phyloP scores from a whole-genome alignment of 1,284 basidiomycete genomes.

The Puccinia triticina region DNA sequence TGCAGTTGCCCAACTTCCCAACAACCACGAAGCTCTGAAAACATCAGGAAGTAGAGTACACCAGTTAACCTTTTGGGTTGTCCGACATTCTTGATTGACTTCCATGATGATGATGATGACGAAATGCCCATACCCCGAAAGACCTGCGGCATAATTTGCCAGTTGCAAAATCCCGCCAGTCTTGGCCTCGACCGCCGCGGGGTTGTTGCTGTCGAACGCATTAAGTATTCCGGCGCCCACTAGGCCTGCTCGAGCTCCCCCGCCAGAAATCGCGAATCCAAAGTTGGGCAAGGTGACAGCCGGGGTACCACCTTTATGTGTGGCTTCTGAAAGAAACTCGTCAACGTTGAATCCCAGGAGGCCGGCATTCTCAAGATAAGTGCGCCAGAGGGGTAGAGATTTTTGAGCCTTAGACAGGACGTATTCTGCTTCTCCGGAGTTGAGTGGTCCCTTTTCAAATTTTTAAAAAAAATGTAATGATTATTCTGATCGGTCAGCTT shows the following conservation, averaged over 20 bases:
- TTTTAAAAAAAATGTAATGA: not conserved
- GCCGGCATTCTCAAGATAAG: slow-evolving; percentile 38
- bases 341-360: slow-evolving; percentile 43
- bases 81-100: not conserved
- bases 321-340: slow-evolving; percentile 37
- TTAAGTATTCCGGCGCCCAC: slow-evolving; percentile 48
- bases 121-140: slow-evolving; percentile 36
- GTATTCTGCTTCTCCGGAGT: slow-evolving; percentile 39
- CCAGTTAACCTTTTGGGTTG: not conserved
- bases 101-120: not conserved
- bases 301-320: not conserved
- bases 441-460: slow-evolving; percentile 38
- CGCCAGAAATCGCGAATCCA: slow-evolving; percentile 50
- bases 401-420: slow-evolving; percentile 33
- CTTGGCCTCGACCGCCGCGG: slow-evolving; percentile 32
- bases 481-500: not conserved
- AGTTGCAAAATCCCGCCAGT: slow-evolving; percentile 50
- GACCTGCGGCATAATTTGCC: slow-evolving; percentile 48
- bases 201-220: slow-evolving; percentile 47
- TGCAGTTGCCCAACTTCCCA: slow-evolving; percentile 50
- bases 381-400: slow-evolving; percentile 50
- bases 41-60: not conserved
- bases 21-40: slow-evolving; percentile 46
- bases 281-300: slow-evolving; percentile 43
- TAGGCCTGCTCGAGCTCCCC: slow-evolving; percentile 50